phyloP scores from a whole-genome alignment of 1,284 basidiomycete species.

The Rhodotorula sp. region DNA sequence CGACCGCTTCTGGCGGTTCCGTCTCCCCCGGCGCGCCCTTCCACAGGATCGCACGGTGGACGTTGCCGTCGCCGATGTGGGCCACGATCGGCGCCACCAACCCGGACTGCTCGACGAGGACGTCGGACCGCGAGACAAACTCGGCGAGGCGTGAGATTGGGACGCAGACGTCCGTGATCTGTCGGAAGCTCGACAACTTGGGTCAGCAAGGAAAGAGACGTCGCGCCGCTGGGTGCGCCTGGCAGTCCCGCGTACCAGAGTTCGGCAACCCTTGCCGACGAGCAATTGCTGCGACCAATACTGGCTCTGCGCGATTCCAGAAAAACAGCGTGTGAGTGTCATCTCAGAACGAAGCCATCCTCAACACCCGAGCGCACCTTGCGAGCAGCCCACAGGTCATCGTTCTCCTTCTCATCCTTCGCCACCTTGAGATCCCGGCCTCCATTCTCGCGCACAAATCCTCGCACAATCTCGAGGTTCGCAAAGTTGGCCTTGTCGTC shows the following conservation, averaged over 20 bases:
- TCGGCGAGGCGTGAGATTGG: slow-evolving; percentile 43
- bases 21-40: slow-evolving; percentile 26
- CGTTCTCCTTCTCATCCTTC: slow-evolving; percentile 65
- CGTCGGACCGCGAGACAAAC: slow-evolving; percentile 35
- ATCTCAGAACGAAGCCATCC: background rate
- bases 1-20: slow-evolving; percentile 24
- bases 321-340: background rate
- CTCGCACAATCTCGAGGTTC: slow-evolving; percentile 44
- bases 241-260: slow-evolving; percentile 6
- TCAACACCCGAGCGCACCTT: slow-evolving; percentile 54
- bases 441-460: slow-evolving; percentile 64
- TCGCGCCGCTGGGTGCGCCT: accelerated
- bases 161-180: slow-evolving; percentile 44
- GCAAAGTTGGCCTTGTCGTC: background rate
- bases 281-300: slow-evolving; percentile 40
- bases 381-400: slow-evolving; percentile 76
- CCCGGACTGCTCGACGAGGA: slow-evolving; percentile 31
- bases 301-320: slow-evolving; percentile 15
- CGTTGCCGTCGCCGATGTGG: slow-evolving; percentile 43
- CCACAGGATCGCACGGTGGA: slow-evolving; percentile 39
- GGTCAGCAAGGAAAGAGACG: background rate
- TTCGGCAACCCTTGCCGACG: slow-evolving; percentile 33
- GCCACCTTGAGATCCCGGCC: slow-evolving; percentile 69
- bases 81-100: slow-evolving; percentile 43
- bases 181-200: background rate